Base-by-base conservation (phyloP, 352 stramenopile species). In the Globisporangium irregulare region DNA sequence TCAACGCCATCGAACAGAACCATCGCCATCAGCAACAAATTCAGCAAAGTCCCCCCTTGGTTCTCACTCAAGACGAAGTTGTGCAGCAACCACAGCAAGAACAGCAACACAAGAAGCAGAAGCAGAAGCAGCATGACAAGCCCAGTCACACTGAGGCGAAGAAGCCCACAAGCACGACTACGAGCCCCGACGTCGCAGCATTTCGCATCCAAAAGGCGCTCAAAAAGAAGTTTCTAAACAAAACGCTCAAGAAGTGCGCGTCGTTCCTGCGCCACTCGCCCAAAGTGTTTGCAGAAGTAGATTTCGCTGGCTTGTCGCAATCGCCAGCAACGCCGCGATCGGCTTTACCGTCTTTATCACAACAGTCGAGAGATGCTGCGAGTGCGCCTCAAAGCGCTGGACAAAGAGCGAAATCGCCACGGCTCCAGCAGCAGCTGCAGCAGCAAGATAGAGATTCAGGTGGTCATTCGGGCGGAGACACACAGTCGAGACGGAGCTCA, bases 241-340 rank as follows among this genome's bases (percentile, higher is more conserved):
- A 59, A 32, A 66, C 61, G 25, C 61, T 68, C 24, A 69, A 63
- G 57, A 64, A 69, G 41, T 69, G 64, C 64, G 24, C 55, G 32
- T 51, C 56, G 22, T 69, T 69, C 41, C 22, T 69, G 18, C 64
- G 64, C 12, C 64, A 69, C 55, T 69, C 64, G 55, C 64, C 64
- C 43, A 64, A 64, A 58, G 57, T 69, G 20, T 69, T 69, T 51
- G 64, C 64, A 5, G 56, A 59, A 27, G 25, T 36, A 18, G 60
- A 66, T n/a, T 43, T 66, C 18, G 56, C 32, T 12, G 18, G 15
- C 5, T n/a, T 41, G 14, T 9, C 62, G 8, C 18, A 25, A 20
- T 54, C 34, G 1, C 14, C 7, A 22, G 12, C 20, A 27, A 22
- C 12, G 14, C 8, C 25, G 27, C 43, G 51, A 27, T 43, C 27